phyloP scores from a whole-genome alignment of 306 rosid species.

The apple (Malus domestica) region ASM211411v1 NC_041794.1:32269501-32270000 shows the following conservation, averaged over 20 bases:
- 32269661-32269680: constrained; percentile 30
- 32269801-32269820: constrained; percentile 70
- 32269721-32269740: constrained; percentile 72
- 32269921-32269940: background rate
- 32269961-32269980: background rate
- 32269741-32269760: constrained; percentile 72
- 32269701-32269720: constrained; percentile 92
- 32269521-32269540: constrained; percentile 69
- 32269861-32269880: constrained; percentile 18
- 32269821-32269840: constrained; percentile 92
- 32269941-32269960: background rate
- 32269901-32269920: background rate
- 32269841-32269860: constrained; percentile 96
- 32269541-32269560: constrained; percentile 80
- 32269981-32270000: background rate
- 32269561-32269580: constrained; percentile 18
- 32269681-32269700: constrained; percentile 84
- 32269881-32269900: constrained; percentile 6
- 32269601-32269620: background rate
- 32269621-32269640: background rate
- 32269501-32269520: constrained; percentile 75
- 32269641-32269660: background rate
- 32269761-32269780: constrained; percentile 59
- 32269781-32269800: constrained; percentile 53
- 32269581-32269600: background rate